Percentiles rank a stretch among this genome's conserved stretches.
Conservation (phyloP, 306 rosid genomes). For the Canavalia ensiformis region DNA sequence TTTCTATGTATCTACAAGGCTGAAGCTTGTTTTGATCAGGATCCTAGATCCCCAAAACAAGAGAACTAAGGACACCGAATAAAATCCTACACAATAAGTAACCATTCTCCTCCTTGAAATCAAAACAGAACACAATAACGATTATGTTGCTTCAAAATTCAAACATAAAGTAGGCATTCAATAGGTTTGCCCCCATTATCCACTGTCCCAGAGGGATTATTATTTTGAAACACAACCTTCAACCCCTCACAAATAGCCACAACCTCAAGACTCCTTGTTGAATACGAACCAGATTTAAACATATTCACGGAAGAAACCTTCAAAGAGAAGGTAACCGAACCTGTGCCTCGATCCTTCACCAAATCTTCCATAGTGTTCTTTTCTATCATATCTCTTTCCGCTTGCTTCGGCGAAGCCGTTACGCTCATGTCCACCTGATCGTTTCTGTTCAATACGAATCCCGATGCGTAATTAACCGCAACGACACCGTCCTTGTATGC, state of each 20-base stretch:
- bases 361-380: not conserved
- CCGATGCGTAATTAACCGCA: not conserved
- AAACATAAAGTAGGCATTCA: not conserved
- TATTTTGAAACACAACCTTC: slow-evolving; percentile 27
- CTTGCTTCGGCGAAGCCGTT: not conserved
- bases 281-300: not conserved
- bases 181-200: not conserved
- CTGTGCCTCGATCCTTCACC: slow-evolving; percentile 7
- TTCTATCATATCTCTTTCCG: not conserved
- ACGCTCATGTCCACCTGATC: not conserved
- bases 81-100: not conserved
- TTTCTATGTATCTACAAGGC: not conserved
- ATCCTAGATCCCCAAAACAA: not conserved
- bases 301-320: not conserved
- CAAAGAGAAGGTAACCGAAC: not conserved
- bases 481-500: not conserved
- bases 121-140: too few relatives aligned
- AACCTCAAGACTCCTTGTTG: not conserved
- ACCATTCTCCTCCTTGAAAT: not conserved
- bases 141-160: not conserved
- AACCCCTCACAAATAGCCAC: slow-evolving; percentile 6
- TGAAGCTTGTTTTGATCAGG: not conserved
- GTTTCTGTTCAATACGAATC: not conserved
- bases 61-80: not conserved
- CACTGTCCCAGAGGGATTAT: not conserved